These are phyloP conservation scores for Geotrichum carabidarum DNA, from an alignment of 1,139 yeast species.

Conservation along the genomic window DNA sequence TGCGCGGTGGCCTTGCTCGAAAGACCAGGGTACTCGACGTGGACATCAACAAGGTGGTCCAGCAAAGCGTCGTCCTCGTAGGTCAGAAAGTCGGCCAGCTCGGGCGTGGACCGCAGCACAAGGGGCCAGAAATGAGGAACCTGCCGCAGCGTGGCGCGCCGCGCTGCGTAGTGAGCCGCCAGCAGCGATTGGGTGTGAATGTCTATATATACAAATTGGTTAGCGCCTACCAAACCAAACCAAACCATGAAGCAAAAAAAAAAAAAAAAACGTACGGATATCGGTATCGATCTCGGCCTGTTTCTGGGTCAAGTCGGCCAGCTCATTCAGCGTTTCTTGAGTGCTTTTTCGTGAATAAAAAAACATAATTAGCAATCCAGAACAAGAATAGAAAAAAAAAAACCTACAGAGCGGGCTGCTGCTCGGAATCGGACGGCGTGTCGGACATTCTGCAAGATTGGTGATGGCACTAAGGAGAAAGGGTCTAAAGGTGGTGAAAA, in stretches of 20 bases:
- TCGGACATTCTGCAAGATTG: too few relatives aligned
- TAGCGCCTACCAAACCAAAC: background rate
- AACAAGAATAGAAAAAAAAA: background rate
- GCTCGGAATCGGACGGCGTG: background rate
- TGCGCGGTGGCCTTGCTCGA: conserved; percentile 28
- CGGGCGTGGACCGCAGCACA: conserved; percentile 33
- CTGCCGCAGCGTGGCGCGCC: conserved; percentile 32
- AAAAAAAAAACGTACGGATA: conserved; percentile 8
- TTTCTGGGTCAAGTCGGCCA: conserved; percentile 12
- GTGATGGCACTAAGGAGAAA: too few relatives aligned
- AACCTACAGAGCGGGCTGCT: background rate
- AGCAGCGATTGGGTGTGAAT: conserved; percentile 24
- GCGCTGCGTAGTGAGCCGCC: conserved; percentile 35
- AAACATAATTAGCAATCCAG: background rate
- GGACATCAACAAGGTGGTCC: conserved; percentile 31
- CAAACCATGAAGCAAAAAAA: background rate
- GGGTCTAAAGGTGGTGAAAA: too few relatives aligned
- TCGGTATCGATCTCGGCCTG: conserved; percentile 14
- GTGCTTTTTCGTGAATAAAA: too few relatives aligned
- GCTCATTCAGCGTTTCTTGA: conserved; percentile 9
- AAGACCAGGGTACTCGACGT: conserved; percentile 30
- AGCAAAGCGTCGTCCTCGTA: conserved; percentile 36
- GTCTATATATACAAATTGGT: background rate
- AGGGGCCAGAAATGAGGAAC: conserved; percentile 41
- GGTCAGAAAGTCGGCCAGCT: conserved; percentile 30